Evolutionary conservation across 1,284 basidiomycete species (phyloP).

Genomic region (Ustilago shanxiensis): DNA sequence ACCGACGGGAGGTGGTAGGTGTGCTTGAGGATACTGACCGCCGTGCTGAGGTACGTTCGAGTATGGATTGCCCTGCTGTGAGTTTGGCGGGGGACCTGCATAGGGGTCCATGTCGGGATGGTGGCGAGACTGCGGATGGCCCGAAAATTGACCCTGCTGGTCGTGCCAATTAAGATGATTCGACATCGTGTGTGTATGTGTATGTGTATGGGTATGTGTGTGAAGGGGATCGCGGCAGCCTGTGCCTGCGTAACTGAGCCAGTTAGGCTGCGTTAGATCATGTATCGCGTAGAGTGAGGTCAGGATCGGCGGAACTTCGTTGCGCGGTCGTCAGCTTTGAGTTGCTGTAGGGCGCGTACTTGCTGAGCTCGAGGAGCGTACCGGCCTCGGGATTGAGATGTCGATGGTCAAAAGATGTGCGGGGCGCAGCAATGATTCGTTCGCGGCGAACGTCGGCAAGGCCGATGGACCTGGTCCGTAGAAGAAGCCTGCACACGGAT

Average conservation of each 20-base stretch:
- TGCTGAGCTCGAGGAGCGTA: constrained; percentile 2
- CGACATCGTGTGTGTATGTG: constrained; percentile 28
- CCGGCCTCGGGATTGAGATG: constrained; percentile 1
- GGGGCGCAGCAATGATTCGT: too few relatives aligned
- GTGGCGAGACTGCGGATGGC: constrained; percentile 29
- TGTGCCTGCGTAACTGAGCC: constrained; percentile 2
- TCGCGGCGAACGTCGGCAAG: neutral
- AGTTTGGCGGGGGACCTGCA: constrained; percentile 22
- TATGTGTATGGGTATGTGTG: too few relatives aligned
- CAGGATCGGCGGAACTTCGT: neutral
- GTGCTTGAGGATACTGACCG: constrained; percentile 26
- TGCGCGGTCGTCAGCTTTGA: neutral
- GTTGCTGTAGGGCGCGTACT: neutral
- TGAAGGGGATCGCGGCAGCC: constrained; percentile 6
- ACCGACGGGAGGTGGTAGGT: constrained; percentile 30
- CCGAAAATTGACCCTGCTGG: constrained; percentile 30
- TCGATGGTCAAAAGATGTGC: too few relatives aligned
- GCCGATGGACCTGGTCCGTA: neutral
- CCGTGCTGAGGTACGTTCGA: constrained; percentile 11
- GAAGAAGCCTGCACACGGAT: too few relatives aligned
- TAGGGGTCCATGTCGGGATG: constrained; percentile 42
- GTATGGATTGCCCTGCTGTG: constrained; percentile 20
- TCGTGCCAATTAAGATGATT: constrained; percentile 48
- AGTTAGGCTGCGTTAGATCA: constrained; percentile 6
- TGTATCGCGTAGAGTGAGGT: constrained; percentile 2